Conservation (phyloP, 345 rosid genomes). For the Euclidium syriacum region DNA sequence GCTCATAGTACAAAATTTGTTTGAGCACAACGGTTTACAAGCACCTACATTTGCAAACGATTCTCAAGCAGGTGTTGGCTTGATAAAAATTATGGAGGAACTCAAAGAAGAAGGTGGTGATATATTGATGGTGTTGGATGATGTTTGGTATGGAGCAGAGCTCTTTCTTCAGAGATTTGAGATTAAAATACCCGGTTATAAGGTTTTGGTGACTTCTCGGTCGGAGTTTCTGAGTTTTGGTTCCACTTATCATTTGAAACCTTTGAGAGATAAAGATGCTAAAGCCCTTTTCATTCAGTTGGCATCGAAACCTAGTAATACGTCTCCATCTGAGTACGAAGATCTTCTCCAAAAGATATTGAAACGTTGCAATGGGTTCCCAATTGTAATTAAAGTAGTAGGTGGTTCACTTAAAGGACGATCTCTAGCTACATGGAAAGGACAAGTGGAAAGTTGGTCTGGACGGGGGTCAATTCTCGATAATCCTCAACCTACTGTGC, state of each 20-base stretch:
- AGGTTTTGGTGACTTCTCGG: slow-evolving; percentile 65
- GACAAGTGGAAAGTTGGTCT: slow-evolving; percentile 22
- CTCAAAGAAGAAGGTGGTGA: slow-evolving; percentile 21
- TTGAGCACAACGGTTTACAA: slow-evolving; percentile 9
- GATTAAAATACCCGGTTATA: slow-evolving; percentile 27
- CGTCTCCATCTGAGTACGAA: slow-evolving; percentile 14
- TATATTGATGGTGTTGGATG: slow-evolving; percentile 62
- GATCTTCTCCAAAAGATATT: slow-evolving; percentile 40
- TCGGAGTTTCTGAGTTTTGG: slow-evolving; percentile 35
- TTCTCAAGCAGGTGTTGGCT: slow-evolving; percentile 18
- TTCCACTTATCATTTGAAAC: slow-evolving; percentile 24
- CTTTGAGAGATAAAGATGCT: slow-evolving; percentile 36
- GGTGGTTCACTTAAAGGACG: slow-evolving; percentile 43
- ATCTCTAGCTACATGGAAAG: slow-evolving; percentile 33
- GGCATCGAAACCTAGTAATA: slow-evolving; percentile 11
- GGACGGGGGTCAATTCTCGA: slow-evolving; percentile 29
- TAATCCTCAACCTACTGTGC: slow-evolving; percentile 12
- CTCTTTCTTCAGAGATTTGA: slow-evolving; percentile 29
- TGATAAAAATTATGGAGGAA: slow-evolving; percentile 20
- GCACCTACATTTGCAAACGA: slow-evolving; percentile 22
- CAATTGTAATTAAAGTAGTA: slow-evolving; percentile 47
- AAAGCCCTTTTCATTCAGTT: slow-evolving; percentile 34
- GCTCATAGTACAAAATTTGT: slow-evolving; percentile 31
- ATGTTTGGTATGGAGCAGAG: slow-evolving; percentile 56
- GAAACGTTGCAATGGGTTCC: slow-evolving; percentile 52